These are phyloP conservation scores for Venturiaceae sp. DNA, from an alignment of 2,329 filamentous ascomycete genomes.

Conservation along the genomic window DNA sequence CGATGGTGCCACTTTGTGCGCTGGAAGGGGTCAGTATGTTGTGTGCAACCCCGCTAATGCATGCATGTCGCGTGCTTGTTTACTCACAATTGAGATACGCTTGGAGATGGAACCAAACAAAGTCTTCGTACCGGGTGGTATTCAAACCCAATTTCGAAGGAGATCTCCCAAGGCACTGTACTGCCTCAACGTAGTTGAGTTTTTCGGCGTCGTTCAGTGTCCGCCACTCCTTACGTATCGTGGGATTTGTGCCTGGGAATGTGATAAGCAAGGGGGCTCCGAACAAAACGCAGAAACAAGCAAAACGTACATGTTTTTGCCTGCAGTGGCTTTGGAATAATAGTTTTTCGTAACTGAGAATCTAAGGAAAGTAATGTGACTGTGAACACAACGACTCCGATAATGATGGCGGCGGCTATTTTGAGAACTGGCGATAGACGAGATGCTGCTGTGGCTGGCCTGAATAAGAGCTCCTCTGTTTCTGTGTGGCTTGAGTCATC, in stretches of 20 bases:
- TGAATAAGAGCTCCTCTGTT: background rate
- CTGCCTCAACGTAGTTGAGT: constrained; percentile 2
- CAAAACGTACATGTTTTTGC: background rate
- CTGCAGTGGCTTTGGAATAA: background rate
- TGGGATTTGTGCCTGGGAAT: background rate
- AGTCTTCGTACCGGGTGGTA: constrained; percentile 22
- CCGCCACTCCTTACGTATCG: background rate
- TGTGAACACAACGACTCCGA: background rate
- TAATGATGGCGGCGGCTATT: background rate
- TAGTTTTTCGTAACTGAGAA: background rate
- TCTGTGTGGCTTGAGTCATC: background rate
- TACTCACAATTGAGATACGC: background rate
- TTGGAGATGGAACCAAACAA: constrained; percentile 20
- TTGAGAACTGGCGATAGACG: background rate
- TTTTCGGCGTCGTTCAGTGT: background rate
- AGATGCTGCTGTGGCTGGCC: background rate
- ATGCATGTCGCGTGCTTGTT: background rate
- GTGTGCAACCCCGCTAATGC: background rate
- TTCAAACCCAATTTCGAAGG: constrained; percentile 14
- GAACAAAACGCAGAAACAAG: background rate
- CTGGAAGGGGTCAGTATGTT: background rate
- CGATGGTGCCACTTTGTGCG: constrained; percentile 13
- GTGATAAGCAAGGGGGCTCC: background rate
- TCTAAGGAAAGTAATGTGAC: background rate
- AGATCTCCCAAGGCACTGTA: background rate